A percentile compares a stretch with the other conserved stretches of the same genome.
These are phyloP conservation scores for Strigomonas culicis DNA, from an alignment of 208 protist species.

Conservation along the genomic window DNA sequence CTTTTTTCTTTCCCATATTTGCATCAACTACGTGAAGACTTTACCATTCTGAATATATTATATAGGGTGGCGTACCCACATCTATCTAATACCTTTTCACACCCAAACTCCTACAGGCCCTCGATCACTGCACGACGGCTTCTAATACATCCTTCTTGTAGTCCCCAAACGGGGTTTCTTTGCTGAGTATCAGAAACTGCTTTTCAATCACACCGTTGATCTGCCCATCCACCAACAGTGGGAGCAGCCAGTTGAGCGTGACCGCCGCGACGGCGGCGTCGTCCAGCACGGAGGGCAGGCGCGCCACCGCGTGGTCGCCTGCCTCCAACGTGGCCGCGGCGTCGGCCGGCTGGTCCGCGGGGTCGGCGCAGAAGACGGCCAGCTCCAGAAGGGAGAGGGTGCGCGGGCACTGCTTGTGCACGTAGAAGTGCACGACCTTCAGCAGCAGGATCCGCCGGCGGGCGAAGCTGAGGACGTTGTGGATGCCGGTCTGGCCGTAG, in stretches of 20 bases:
- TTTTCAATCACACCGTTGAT: slow-evolving; percentile 85
- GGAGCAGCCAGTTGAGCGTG: slow-evolving; percentile 62
- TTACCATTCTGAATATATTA: no score
- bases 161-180: slow-evolving; percentile 57
- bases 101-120: neutral
- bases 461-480: slow-evolving; percentile 64
- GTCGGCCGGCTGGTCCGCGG: neutral
- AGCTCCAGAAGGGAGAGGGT: slow-evolving; percentile 52
- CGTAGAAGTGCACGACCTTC: slow-evolving; percentile 81
- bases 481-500: slow-evolving; percentile 58
- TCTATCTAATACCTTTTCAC: neutral
- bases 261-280: slow-evolving; percentile 18
- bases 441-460: slow-evolving; percentile 55
- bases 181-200: slow-evolving; percentile 48
- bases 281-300: neutral
- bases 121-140: no score
- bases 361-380: neutral
- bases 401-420: slow-evolving; percentile 24
- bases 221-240: slow-evolving; percentile 57
- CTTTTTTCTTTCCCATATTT: neutral
- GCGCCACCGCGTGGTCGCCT: no score
- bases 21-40: neutral
- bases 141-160: slow-evolving; percentile 20
- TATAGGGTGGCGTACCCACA: no score
- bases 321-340: neutral